A percentile compares a stretch with the other conserved stretches of the same genome.
These are phyloP conservation scores for Aleurites moluccanus DNA, from an alignment of 441 rosid genomes.

Conservation along the genomic window DNA sequence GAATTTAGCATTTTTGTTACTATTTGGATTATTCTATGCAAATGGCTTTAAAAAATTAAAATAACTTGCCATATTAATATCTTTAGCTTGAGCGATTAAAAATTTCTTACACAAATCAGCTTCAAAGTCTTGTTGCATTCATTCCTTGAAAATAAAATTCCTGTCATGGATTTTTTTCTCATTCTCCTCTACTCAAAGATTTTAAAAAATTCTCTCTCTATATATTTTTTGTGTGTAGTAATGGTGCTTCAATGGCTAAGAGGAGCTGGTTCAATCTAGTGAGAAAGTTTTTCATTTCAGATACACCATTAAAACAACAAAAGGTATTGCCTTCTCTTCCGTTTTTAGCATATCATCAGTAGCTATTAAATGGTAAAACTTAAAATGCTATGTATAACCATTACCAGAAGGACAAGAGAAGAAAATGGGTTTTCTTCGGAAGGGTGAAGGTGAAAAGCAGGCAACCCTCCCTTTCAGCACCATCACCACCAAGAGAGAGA, in stretches of 20 bases:
- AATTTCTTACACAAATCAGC: neutral
- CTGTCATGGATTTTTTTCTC: no score
- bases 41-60: neutral
- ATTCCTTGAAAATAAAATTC: neutral
- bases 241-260: slow-evolving; percentile 61
- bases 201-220: neutral
- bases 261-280: slow-evolving; percentile 67
- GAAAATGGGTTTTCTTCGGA: slow-evolving; percentile 72
- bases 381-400: neutral
- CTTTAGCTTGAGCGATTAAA: neutral
- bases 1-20: slow-evolving; percentile 14
- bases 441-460: slow-evolving; percentile 50
- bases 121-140: neutral
- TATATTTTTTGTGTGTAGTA: slow-evolving; percentile 24
- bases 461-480: slow-evolving; percentile 49
- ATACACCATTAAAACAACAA: slow-evolving; percentile 43
- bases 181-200: neutral
- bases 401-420: slow-evolving; percentile 59
- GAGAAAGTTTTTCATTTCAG: slow-evolving; percentile 66
- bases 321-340: slow-evolving; percentile 42
- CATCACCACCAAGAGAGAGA: slow-evolving; percentile 38
- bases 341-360: neutral
- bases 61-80: neutral
- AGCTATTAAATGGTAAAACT: neutral
- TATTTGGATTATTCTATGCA: neutral